Conservation (phyloP, 1,139 yeast species). For the Candida dubliniensis region DNA sequence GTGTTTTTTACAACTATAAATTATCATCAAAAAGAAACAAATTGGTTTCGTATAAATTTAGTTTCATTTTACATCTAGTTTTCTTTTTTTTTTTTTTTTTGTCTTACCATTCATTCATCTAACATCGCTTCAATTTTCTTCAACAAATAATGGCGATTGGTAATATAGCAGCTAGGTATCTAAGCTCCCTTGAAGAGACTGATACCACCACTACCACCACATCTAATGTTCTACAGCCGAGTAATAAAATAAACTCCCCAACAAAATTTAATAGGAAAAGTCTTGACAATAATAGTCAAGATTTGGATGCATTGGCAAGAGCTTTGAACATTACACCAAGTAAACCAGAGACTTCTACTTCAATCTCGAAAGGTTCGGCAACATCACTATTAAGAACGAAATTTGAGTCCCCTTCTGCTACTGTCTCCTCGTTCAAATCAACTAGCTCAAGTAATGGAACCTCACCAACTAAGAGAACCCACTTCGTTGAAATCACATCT, state of each 20-base stretch:
- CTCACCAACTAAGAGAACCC: conserved; percentile 19
- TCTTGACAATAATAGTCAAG: conserved; percentile 22
- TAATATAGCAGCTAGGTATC: conserved; percentile 35
- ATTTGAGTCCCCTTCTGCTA: conserved; percentile 47
- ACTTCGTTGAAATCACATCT: conserved; percentile 14
- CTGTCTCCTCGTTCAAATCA: conserved; percentile 43
- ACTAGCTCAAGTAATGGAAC: conserved; percentile 22
- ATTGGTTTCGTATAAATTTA: not conserved
- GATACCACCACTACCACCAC: conserved; percentile 21
- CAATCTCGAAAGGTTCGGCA: conserved; percentile 20
- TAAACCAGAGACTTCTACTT: not conserved
- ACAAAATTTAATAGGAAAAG: conserved; percentile 11
- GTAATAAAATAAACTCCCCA: conserved; percentile 27
- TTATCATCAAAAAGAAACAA: no score
- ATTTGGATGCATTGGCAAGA: conserved; percentile 41
- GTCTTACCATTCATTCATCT: not conserved
- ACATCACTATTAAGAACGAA: conserved; percentile 33
- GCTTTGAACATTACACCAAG: conserved; percentile 33
- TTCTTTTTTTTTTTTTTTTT: not conserved
- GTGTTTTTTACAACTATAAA: no score
- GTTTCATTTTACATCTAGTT: not conserved
- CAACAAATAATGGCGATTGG: conserved; percentile 9
- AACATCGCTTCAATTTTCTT: not conserved
- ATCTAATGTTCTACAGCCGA: conserved; percentile 31
- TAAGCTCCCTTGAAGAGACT: conserved; percentile 30